phyloP scores from a whole-genome alignment of 495 filamentous ascomycete genomes.

The Penicillium daleae region DNA sequence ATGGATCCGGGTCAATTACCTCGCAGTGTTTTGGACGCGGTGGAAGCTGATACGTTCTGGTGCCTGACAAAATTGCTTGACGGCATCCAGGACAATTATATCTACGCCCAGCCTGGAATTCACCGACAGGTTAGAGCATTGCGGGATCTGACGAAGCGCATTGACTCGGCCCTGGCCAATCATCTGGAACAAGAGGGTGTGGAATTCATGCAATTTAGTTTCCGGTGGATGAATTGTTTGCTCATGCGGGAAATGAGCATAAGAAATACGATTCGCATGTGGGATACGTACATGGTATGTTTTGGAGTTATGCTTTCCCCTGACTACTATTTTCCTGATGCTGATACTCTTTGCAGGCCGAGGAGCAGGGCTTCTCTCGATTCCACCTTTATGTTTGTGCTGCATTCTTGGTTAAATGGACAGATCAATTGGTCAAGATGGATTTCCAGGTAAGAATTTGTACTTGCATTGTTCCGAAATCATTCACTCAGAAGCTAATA shows the following conservation, averaged over 20 bases:
- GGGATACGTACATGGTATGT: constrained; percentile 96
- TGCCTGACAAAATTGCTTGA: constrained; percentile 95
- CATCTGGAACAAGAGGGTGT: constrained; percentile 89
- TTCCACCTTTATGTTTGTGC: constrained; percentile 99
- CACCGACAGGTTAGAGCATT: constrained; percentile 89
- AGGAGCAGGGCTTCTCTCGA: constrained; percentile 96
- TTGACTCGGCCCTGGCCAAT: constrained; percentile 81
- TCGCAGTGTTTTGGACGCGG: constrained; percentile 87
- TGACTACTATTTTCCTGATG: constrained; percentile 1
- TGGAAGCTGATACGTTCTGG: constrained; percentile 98
- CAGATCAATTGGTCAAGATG: constrained; percentile 92
- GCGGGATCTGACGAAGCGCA: constrained; percentile 84
- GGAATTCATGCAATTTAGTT: constrained; percentile 99
- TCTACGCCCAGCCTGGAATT: constrained; percentile 95
- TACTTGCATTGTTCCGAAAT: neutral
- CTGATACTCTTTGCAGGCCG: constrained; percentile 63
- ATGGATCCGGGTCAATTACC: constrained; percentile 97
- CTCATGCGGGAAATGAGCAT: constrained; percentile 97
- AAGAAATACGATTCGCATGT: constrained; percentile 96
- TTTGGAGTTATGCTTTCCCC: neutral
- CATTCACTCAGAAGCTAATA: constrained; percentile 9
- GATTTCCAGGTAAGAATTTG: constrained; percentile 69
- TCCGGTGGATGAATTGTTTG: constrained; percentile 99
- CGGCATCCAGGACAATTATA: constrained; percentile 98
- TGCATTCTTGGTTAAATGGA: constrained; percentile 99